These are phyloP conservation scores for Ogataea corticis DNA, from an alignment of 805 yeast species.

Conservation along the genomic window DNA sequence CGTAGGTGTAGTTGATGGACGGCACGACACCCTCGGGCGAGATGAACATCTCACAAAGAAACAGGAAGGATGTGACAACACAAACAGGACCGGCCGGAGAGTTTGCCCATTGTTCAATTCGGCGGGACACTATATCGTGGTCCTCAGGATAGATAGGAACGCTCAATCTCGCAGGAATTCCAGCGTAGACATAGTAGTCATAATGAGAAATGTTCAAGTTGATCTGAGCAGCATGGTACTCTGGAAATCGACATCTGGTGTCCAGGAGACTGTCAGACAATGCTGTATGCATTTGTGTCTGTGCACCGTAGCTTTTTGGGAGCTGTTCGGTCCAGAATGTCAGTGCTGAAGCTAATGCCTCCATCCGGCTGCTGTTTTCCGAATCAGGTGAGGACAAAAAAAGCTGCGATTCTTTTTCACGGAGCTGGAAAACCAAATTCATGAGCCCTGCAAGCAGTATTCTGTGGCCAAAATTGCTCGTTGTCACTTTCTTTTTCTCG, in stretches of 20 bases:
- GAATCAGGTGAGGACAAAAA: slow-evolving; percentile 36
- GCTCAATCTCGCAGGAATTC: slow-evolving; percentile 71
- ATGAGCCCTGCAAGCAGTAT: slow-evolving; percentile 60
- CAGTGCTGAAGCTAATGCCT: slow-evolving; percentile 56
- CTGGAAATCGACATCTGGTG: too few relatives aligned
- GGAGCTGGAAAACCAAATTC: slow-evolving; percentile 58
- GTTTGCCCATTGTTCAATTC: too few relatives aligned
- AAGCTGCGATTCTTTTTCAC: slow-evolving; percentile 53
- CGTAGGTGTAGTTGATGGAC: too few relatives aligned
- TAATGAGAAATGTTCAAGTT: slow-evolving; percentile 49
- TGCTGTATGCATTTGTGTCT: too few relatives aligned
- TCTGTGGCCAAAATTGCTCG: slow-evolving; percentile 56
- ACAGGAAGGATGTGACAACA: too few relatives aligned
- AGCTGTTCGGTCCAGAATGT: slow-evolving; percentile 46
- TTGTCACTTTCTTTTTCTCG: slow-evolving; percentile 40
- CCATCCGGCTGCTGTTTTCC: slow-evolving; percentile 54
- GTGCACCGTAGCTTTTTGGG: not conserved
- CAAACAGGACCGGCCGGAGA: too few relatives aligned
- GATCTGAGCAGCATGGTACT: slow-evolving; percentile 35
- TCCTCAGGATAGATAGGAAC: slow-evolving; percentile 29
- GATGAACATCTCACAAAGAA: too few relatives aligned
- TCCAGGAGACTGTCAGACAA: not conserved
- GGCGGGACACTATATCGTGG: too few relatives aligned
- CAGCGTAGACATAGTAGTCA: slow-evolving; percentile 72
- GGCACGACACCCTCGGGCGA: too few relatives aligned